Conservation (phyloP, 495 filamentous ascomycete species). For the Chaetomium tenue region DNA sequence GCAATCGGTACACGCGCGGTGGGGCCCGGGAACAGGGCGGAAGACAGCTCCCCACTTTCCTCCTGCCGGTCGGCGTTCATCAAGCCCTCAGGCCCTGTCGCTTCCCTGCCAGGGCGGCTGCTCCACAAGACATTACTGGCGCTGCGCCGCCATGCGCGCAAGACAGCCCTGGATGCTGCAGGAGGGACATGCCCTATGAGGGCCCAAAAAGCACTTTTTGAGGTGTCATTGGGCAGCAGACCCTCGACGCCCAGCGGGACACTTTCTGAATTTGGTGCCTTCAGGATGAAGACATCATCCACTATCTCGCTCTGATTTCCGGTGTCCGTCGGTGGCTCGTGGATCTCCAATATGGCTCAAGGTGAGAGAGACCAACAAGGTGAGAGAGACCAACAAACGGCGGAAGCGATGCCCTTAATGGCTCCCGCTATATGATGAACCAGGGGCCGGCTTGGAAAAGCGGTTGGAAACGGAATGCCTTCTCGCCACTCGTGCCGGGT, state of each 20-base stretch:
- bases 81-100: constrained; percentile 11
- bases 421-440: constrained; percentile 13
- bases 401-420: not conserved
- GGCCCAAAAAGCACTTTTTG: constrained; percentile 27
- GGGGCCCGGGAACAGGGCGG: constrained; percentile 11
- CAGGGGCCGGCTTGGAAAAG: constrained; percentile 1
- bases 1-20: constrained; percentile 18
- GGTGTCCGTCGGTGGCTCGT: not conserved
- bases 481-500: constrained; percentile 16
- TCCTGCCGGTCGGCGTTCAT: not conserved
- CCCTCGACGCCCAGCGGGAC: constrained; percentile 26
- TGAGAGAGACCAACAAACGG: not conserved
- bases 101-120: constrained; percentile 20
- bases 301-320: constrained; percentile 3
- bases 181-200: constrained; percentile 39
- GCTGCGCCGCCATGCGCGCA: constrained; percentile 38
- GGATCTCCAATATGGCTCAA: not conserved
- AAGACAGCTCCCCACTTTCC: constrained; percentile 3
- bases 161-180: constrained; percentile 38
- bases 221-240: constrained; percentile 36
- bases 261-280: constrained; percentile 15
- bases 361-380: not conserved
- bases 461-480: constrained; percentile 20
- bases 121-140: constrained; percentile 24
- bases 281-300: not conserved